These are phyloP conservation scores for Vitis rotundifolia DNA, from an alignment of 164 flowering plant genomes.

Conservation along the genomic window DNA sequence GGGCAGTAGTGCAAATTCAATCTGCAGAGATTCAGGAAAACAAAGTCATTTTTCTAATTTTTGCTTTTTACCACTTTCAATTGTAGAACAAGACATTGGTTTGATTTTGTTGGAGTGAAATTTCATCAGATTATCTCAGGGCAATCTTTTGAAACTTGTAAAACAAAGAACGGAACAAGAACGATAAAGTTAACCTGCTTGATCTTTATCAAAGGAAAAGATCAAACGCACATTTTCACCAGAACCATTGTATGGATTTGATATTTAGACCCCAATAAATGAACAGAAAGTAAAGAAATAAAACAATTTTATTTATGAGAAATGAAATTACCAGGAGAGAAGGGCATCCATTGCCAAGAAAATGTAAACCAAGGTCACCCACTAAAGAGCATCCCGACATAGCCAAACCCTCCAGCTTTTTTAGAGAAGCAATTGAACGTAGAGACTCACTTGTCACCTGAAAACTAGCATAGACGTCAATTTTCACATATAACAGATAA, in stretches of 20 bases:
- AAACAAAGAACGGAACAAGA: neutral
- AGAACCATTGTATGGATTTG: neutral
- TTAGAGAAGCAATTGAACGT: slow-evolving; percentile 33
- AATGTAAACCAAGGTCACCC: slow-evolving; percentile 40
- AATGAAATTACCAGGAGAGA: slow-evolving; percentile 35
- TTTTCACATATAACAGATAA: neutral
- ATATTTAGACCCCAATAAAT: neutral
- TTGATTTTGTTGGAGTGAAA: too few relatives aligned
- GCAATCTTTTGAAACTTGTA: neutral
- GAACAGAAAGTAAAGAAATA: neutral
- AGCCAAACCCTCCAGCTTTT: slow-evolving; percentile 35
- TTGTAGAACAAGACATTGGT: too few relatives aligned
- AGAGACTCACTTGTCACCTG: slow-evolving; percentile 47
- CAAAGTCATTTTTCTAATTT: too few relatives aligned
- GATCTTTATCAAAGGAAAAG: neutral
- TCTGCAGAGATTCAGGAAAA: too few relatives aligned
- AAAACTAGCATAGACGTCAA: neutral
- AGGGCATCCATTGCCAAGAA: slow-evolving; percentile 44
- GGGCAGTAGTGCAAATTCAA: too few relatives aligned
- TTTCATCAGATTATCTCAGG: too few relatives aligned
- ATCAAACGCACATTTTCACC: neutral
- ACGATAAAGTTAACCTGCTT: too few relatives aligned
- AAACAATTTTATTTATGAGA: neutral
- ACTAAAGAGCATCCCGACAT: slow-evolving; percentile 44
- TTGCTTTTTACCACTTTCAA: too few relatives aligned